A percentile compares a stretch with the other conserved stretches of the same genome.
phyloP scores from a whole-genome alignment of 2,329 filamentous ascomycete genomes.

The Fusarium sp. region DNA sequence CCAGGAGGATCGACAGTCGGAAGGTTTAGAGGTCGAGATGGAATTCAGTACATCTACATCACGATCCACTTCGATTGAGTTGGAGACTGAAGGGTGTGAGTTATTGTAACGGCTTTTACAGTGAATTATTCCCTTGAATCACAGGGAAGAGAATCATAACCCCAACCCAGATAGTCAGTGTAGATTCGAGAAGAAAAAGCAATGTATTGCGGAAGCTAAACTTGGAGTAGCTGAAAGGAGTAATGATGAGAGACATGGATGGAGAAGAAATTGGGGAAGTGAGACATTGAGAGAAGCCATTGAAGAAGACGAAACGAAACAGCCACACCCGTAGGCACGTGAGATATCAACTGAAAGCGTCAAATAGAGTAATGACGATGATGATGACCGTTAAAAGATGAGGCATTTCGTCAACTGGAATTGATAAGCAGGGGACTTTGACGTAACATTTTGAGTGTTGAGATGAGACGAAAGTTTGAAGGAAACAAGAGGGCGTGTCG shows the following conservation, averaged over 20 bases:
- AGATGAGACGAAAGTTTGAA: not conserved
- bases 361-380: not conserved
- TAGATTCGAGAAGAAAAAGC: slow-evolving; percentile 13
- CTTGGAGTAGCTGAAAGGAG: slow-evolving; percentile 22
- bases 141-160: slow-evolving; percentile 9
- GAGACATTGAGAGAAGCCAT: slow-evolving; percentile 34
- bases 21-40: slow-evolving; percentile 20
- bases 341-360: not conserved
- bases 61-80: slow-evolving; percentile 4
- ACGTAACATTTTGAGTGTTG: slow-evolving; percentile 4
- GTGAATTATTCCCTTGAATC: not conserved
- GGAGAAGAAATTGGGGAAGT: slow-evolving; percentile 27
- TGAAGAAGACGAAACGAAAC: slow-evolving; percentile 22
- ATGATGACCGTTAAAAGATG: not conserved
- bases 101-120: not conserved
- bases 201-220: slow-evolving; percentile 27
- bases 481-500: slow-evolving; percentile 16
- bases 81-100: slow-evolving; percentile 3
- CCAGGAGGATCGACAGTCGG: slow-evolving; percentile 15
- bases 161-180: slow-evolving; percentile 7
- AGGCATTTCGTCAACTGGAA: not conserved
- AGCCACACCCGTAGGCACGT: slow-evolving; percentile 7
- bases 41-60: slow-evolving; percentile 24
- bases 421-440: slow-evolving; percentile 1
- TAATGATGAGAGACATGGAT: slow-evolving; percentile 25